Percentiles rank a stretch among this genome's conserved stretches.
Evolutionary conservation across 2,329 filamentous ascomycete genomes (phyloP).

Genomic region (Pyrenophora teres): DNA sequence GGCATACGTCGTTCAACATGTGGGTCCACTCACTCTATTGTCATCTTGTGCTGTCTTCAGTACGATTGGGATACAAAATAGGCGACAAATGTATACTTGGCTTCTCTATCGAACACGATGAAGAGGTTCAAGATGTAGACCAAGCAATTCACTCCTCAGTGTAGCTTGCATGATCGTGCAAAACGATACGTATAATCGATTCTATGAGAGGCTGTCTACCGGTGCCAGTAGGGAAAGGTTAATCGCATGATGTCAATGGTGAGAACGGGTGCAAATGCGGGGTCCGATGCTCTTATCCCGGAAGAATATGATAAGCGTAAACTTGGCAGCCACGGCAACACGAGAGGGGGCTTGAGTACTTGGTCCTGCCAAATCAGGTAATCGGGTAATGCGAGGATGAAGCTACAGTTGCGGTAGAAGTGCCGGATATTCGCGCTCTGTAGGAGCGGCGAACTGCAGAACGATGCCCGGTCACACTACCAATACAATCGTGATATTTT

Average conservation of each 20-base stretch:
- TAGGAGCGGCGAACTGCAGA: background rate
- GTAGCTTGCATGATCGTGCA: background rate
- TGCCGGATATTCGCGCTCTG: background rate
- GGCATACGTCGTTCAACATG: slow-evolving; percentile 9
- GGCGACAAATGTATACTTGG: too few species aligned
- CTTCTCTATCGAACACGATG: too few species aligned
- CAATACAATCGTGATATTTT: too few species aligned
- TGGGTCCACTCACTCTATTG: too few species aligned
- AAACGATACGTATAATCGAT: background rate
- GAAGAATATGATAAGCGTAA: slow-evolving; percentile 8
- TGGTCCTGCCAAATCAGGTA: background rate
- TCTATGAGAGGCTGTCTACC: too few species aligned
- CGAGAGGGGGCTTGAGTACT: slow-evolving; percentile 4
- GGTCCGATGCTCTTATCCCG: slow-evolving; percentile 7
- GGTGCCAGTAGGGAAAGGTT: background rate
- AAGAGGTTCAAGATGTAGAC: too few species aligned
- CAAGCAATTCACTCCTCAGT: too few species aligned
- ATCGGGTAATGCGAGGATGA: background rate
- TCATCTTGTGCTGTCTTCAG: too few species aligned
- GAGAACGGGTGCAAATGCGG: slow-evolving; percentile 7
- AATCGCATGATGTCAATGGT: slow-evolving; percentile 6
- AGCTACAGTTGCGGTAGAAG: slow-evolving; percentile 1
- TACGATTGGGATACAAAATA: too few species aligned
- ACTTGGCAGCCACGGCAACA: slow-evolving; percentile 20
- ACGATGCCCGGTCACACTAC: background rate